A percentile compares a stretch with the other conserved stretches of the same genome.
Conservation (phyloP, 768 basidiomycete genomes). For the Ramaria sp. region DNA sequence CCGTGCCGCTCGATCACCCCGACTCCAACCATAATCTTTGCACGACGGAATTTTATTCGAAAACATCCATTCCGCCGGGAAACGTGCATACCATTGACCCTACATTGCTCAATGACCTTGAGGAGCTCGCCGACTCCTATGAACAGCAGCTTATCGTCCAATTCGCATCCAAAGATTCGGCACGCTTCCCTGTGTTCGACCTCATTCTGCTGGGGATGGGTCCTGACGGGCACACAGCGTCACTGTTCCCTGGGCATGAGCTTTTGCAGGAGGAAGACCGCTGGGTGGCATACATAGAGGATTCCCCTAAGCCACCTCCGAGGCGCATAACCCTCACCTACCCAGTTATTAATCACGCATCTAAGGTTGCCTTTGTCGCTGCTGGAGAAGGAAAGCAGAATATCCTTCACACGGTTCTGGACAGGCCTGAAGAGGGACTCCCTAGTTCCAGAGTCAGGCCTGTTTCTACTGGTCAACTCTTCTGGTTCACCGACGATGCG, state of each 20-base stretch:
- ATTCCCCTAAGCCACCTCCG: conserved; percentile 89
- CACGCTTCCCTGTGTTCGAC: conserved; percentile 96
- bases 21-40: conserved; percentile 89
- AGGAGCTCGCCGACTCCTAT: conserved; percentile 73
- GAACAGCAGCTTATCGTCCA: conserved; percentile 77
- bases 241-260: conserved; percentile 89
- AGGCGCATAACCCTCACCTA: conserved; percentile 87
- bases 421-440: conserved; percentile 66
- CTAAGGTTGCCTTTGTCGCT: conserved; percentile 82
- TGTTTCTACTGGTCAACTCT: conserved; percentile 70
- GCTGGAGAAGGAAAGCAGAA: conserved; percentile 76
- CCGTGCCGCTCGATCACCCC: conserved; percentile 82
- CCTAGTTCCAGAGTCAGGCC: conserved; percentile 80
- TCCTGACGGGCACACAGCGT: conserved; percentile 96
- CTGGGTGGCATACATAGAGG: conserved; percentile 91
- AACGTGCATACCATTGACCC: conserved; percentile 83
- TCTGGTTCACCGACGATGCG: conserved; percentile 90
- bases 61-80: conserved; percentile 63
- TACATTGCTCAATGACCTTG: conserved; percentile 54
- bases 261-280: conserved; percentile 79
- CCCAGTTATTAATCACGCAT: conserved; percentile 84
- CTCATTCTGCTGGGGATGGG: conserved; percentile 95
- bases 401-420: conserved; percentile 60
- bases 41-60: conserved; percentile 61
- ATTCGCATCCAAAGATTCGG: conserved; percentile 88